A percentile compares a stretch with the other conserved stretches of the same genome.
Conservation (phyloP, 306 rosid species). For the Corylus americana region DNA sequence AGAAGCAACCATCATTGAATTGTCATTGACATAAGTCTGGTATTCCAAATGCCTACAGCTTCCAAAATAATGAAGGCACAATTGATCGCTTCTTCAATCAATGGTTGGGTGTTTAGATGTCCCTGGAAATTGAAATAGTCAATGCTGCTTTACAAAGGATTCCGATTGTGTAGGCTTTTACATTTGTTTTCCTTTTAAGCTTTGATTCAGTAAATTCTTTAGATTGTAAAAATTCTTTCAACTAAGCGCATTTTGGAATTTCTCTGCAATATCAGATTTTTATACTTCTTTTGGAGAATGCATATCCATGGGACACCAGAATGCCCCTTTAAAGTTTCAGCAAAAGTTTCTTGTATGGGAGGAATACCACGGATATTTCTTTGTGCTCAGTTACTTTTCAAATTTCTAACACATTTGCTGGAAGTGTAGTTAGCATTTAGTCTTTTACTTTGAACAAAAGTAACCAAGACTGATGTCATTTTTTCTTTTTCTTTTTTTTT, state of each 20-base stretch:
- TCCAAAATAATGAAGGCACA: neutral
- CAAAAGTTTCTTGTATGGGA: neutral
- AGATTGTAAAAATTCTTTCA: neutral
- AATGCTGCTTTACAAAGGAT: neutral
- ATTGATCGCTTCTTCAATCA: neutral
- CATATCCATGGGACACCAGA: neutral
- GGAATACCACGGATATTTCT: neutral
- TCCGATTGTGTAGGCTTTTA: neutral
- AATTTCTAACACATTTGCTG: neutral
- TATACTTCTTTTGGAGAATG: neutral
- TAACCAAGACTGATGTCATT: neutral
- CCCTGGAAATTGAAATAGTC: neutral
- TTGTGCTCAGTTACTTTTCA: neutral
- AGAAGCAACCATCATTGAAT: conserved; percentile 19
- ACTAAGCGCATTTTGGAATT: neutral
- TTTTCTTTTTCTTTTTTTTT: neutral
- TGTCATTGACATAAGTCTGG: neutral
- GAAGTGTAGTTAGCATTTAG: neutral
- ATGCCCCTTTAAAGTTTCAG: neutral
- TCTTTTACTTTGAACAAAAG: neutral
- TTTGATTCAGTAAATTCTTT: neutral
- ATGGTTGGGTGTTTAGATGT: neutral
- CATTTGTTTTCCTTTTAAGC: neutral
- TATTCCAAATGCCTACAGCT: conserved; percentile 2
- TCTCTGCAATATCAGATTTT: neutral